A percentile compares a stretch with the other conserved stretches of the same genome.
Conservation (phyloP, 2,329 filamentous ascomycete species). For the Elsinoe arachidis region DNA sequence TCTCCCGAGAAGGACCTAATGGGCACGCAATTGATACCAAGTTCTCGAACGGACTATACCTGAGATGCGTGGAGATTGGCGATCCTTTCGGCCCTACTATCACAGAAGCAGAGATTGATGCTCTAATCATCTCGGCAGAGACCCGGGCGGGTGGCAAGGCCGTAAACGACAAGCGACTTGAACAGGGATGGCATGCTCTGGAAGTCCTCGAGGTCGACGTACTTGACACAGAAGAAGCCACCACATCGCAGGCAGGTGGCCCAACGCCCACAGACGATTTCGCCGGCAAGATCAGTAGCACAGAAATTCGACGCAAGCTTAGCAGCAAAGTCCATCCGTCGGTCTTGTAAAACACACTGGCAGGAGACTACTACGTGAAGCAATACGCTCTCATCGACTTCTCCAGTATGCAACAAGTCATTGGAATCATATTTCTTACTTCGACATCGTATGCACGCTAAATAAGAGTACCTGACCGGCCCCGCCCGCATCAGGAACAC, state of each 20-base stretch:
- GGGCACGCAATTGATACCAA: slow-evolving; percentile 47
- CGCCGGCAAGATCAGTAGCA: slow-evolving; percentile 82
- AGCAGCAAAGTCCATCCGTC: slow-evolving; percentile 17
- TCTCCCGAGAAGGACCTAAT: slow-evolving; percentile 37
- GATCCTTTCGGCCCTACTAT: slow-evolving; percentile 89
- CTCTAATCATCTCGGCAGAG: slow-evolving; percentile 79
- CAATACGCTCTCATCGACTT: no score
- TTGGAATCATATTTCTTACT: background rate
- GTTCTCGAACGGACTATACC: slow-evolving; percentile 54
- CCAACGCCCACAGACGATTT: slow-evolving; percentile 49
- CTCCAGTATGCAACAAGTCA: background rate
- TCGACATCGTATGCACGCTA: no score
- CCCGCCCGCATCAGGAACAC: no score
- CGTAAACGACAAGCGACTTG: slow-evolving; percentile 72
- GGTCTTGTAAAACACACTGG: background rate
- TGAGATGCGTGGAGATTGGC: slow-evolving; percentile 76
- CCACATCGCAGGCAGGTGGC: slow-evolving; percentile 18
- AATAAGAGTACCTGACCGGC: no score
- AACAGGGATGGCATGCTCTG: slow-evolving; percentile 66
- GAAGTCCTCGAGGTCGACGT: slow-evolving; percentile 86
- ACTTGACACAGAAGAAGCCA: slow-evolving; percentile 54
- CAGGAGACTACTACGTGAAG: no score
- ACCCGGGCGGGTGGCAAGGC: slow-evolving; percentile 74
- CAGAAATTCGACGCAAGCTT: slow-evolving; percentile 52
- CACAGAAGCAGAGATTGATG: slow-evolving; percentile 67